Base-by-base conservation (phyloP, 768 basidiomycete species). In the Tephrocybe rancida region DNA sequence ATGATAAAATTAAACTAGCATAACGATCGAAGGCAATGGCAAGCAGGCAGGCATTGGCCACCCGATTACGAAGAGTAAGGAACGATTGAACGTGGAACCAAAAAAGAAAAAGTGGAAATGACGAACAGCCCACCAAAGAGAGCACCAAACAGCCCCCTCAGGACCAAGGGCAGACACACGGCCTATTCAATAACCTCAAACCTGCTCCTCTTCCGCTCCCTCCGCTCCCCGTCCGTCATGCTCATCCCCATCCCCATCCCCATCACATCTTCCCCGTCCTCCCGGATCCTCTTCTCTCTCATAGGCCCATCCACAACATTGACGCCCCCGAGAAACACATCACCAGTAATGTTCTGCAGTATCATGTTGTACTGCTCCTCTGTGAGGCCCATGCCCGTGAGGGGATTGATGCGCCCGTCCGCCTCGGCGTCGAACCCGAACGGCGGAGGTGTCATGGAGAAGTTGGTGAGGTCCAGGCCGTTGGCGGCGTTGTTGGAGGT, bases 361-460 rank as follows among this genome's bases (percentile, higher is more conserved):
- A 95, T 90, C 56, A 83, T 67, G 50, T 81, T 81, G 72, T 95
- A 97, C 69, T 94, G 90, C 65, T 95, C 91, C 61, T 95, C 92
- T 14, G 87, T 83, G 50, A 95, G 80, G 11, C 93, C 94, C 84
- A 95, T 89, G 16, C 86, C 88, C 14, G 87, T 89, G 37, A 97
- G 77, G 5, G 92, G 91, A 69, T 96, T 94, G 59, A 91, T 82
- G 52, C 83, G 73, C 27, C 76, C 77, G 25, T 87, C 82, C 49
- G 77, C 73, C 29, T 79, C 79, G 48, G 77, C 73, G 52, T 64
- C 63, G 56, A 60, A 52, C 34, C 59, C 61, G 45, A 56, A 34
- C 47, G 43, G 49, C 9, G 44, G 49, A 11, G 41, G 47, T 25
- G 49, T 22, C 25, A 47, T 50, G 6, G 52, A 29, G 24, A 46